Evolutionary conservation across 2,329 filamentous ascomycete species (phyloP).

Genomic region (Botryosphaeria dothidea): DNA sequence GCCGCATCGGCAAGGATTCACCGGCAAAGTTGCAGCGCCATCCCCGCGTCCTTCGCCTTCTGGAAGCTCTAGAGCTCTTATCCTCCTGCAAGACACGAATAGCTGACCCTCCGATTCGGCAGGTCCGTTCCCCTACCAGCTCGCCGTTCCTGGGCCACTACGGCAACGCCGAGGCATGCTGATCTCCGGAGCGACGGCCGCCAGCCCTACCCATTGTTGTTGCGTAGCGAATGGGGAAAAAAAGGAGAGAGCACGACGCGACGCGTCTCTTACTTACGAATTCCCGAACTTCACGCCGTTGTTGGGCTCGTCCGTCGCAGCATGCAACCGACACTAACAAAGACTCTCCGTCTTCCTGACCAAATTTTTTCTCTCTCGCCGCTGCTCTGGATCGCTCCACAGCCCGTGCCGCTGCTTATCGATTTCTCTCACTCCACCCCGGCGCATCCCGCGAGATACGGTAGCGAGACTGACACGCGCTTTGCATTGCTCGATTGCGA

Average conservation of each 20-base stretch:
- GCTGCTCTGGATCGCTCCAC: not conserved
- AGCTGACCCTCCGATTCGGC: not conserved
- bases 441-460: not conserved
- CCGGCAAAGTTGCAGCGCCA: not conserved
- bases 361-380: not conserved
- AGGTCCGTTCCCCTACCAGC: not conserved
- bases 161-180: not conserved
- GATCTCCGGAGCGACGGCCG: not conserved
- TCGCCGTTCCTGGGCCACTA: not conserved
- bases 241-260: not conserved
- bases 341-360: not conserved
- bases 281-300: not conserved
- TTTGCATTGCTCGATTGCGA: not conserved
- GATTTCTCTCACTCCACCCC: not conserved
- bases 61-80: not conserved
- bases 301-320: not conserved
- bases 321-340: not conserved
- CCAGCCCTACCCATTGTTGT: too few species aligned
- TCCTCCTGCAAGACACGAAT: not conserved
- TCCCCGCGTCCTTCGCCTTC: not conserved
- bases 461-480: not conserved
- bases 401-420: slow-evolving; percentile 7
- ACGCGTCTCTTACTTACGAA: slow-evolving; percentile 1
- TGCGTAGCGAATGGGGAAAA: not conserved
- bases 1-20: not conserved